Percentiles rank a stretch among this genome's conserved stretches.
phyloP scores from a whole-genome alignment of 2,329 filamentous ascomycete genomes.

The Apiospora koreana region DNA sequence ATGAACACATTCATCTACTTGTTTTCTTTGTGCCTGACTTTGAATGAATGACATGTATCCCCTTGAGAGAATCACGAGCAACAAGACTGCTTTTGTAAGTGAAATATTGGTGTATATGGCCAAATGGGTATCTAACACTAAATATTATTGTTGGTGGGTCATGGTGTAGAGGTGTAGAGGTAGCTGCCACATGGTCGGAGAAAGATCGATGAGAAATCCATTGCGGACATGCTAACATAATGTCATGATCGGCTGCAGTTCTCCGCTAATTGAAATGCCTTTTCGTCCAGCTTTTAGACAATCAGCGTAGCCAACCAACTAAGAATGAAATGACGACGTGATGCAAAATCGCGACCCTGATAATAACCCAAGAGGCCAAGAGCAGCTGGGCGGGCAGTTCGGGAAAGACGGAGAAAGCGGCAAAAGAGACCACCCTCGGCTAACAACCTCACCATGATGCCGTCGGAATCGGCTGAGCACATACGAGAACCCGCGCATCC shows the following conservation, averaged over 20 bases:
- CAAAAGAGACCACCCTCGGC: not conserved
- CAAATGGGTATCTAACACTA: no score
- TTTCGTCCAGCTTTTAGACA: not conserved
- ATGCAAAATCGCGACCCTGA: no score
- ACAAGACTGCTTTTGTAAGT: not conserved
- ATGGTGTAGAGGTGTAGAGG: not conserved
- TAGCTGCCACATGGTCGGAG: not conserved
- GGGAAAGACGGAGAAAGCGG: not conserved
- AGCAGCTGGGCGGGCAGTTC: not conserved
- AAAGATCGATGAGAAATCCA: not conserved
- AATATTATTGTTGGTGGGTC: no score
- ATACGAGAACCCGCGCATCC: not conserved
- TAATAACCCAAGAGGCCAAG: not conserved
- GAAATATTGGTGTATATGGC: not conserved
- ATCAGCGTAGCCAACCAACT: not conserved
- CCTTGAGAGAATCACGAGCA: not conserved
- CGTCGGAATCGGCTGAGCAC: conserved; percentile 4
- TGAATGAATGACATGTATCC: not conserved
- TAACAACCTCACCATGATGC: not conserved
- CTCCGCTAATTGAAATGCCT: not conserved
- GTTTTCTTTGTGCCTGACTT: not conserved
- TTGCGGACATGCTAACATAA: not conserved
- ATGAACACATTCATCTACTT: not conserved
- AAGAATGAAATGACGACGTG: not conserved
- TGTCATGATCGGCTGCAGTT: not conserved